Conservation (phyloP, 148 eudicot genomes). For the Oxyria digyna region DNA sequence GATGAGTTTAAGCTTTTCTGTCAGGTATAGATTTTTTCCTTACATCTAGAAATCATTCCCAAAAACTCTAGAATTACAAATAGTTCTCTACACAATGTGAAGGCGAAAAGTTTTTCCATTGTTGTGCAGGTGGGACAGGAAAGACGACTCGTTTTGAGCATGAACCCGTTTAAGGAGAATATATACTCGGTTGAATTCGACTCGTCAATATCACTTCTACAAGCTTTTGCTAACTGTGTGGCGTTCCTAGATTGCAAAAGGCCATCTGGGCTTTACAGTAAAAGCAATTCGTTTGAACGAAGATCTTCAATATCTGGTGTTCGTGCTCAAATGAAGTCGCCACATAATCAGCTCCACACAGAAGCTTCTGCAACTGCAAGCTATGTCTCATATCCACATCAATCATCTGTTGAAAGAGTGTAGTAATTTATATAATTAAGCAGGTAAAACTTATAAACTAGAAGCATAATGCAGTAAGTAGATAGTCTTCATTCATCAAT, state of each 20-base stretch:
- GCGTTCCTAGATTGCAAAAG: slow-evolving; percentile 42
- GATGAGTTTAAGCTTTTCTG: slow-evolving; percentile 40
- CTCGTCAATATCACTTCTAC: slow-evolving; percentile 53
- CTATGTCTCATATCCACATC: slow-evolving; percentile 19
- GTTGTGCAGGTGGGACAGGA: slow-evolving; percentile 39
- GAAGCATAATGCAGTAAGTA: neutral
- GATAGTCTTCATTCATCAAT: neutral
- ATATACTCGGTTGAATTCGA: slow-evolving; percentile 56
- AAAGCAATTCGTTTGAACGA: slow-evolving; percentile 9
- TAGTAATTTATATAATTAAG: slow-evolving; percentile 3
- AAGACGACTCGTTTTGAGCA: slow-evolving; percentile 30
- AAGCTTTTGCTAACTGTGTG: slow-evolving; percentile 65
- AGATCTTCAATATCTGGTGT: slow-evolving; percentile 10
- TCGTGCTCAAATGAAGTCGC: slow-evolving; percentile 15
- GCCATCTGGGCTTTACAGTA: slow-evolving; percentile 17
- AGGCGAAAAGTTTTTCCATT: neutral
- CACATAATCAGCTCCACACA: slow-evolving; percentile 11
- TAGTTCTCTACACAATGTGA: too few species aligned
- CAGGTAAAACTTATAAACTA: neutral
- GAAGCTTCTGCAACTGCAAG: slow-evolving; percentile 21
- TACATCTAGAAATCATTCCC: too few species aligned
- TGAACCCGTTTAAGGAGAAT: slow-evolving; percentile 48
- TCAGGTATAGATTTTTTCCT: slow-evolving; percentile 30
- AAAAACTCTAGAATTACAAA: too few species aligned
- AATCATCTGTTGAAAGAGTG: slow-evolving; percentile 60